Evolutionary conservation across 2,329 filamentous ascomycete species (phyloP), one percentile per base, ranked within the genome.

Genomic region (Blastomyces parvus): DNA sequence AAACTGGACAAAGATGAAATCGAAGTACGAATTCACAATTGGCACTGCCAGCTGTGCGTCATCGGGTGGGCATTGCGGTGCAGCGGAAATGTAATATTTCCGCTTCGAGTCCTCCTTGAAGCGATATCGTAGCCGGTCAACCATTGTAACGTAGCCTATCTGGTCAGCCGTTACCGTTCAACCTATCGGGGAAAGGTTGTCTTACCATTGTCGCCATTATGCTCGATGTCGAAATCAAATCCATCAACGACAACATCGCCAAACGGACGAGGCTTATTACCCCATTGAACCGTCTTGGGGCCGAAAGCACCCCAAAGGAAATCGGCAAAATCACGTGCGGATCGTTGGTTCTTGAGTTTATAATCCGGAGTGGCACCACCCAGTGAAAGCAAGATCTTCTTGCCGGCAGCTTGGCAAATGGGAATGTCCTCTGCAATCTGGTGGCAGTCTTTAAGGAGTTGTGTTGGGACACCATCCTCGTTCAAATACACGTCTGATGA

Each of bases 1-100:
- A 71, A 82, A 84, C 65, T 84, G 82, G 44, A 82, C 74, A 72
- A 80, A 84, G 66, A 84, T 68, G 67, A 81, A 83, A 69, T 84
- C 82, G 67, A 84, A 82, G 11, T 66, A 65, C 9, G 80, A 73
- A 42, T 73, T 73, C 19, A 64, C 56, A 62, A 84, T 81, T 8
- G 80, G 78, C 46, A 74, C 61, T n/a, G 71, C 70, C 30, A 84
- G 74, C 61, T 80, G 77, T 27, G 68, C 67, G 67, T 84, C 82
- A 1, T 81, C 80, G 27, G 79, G 69, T 9, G 73, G 58, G 66
- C 82, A 84, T 67, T 84, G 81, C n/a, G 82, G 82, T 2, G 82
- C 80, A 22, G 74, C 80, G 5, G 81, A 82, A 66, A 83, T 79
- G 66, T 81, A 83, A 73, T 78, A 84, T 62, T 65, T 70, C 64